These are phyloP conservation scores for Lactifluus pinguis DNA, from an alignment of 768 basidiomycete genomes.

Conservation along the genomic window DNA sequence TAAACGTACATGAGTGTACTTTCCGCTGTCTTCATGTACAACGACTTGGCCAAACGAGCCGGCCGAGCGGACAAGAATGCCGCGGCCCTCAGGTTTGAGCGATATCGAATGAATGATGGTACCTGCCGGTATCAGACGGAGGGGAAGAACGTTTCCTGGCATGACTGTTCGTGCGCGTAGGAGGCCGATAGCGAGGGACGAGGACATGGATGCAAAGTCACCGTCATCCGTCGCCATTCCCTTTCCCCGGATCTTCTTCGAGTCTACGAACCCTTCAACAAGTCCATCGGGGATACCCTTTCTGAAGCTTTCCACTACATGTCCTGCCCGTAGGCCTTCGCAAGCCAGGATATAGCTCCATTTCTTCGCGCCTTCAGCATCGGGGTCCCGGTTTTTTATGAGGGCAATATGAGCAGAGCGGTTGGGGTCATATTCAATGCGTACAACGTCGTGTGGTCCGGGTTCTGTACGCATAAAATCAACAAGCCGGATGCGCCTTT, in stretches of 20 bases:
- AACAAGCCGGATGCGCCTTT: constrained; percentile 71
- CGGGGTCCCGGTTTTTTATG: constrained; percentile 51
- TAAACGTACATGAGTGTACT: constrained; percentile 75
- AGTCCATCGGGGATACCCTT: constrained; percentile 72
- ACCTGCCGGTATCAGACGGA: constrained; percentile 85
- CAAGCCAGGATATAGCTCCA: constrained; percentile 94
- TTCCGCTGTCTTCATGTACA: constrained; percentile 58
- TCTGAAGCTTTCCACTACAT: constrained; percentile 79
- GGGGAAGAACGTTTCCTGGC: constrained; percentile 87
- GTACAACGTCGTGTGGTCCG: constrained; percentile 80
- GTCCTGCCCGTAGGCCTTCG: constrained; percentile 82
- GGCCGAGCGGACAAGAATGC: constrained; percentile 80
- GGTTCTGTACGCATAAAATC: constrained; percentile 77
- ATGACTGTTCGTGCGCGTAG: constrained; percentile 78
- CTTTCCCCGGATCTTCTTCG: constrained; percentile 22
- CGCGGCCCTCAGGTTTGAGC: constrained; percentile 66
- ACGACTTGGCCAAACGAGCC: constrained; percentile 81
- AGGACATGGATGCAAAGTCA: constrained; percentile 33
- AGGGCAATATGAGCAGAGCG: constrained; percentile 93
- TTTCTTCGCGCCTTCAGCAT: constrained; percentile 42
- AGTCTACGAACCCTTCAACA: constrained; percentile 38
- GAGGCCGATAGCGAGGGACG: constrained; percentile 71
- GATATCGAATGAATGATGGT: constrained; percentile 85
- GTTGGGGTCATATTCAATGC: constrained; percentile 96
- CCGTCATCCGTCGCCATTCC: constrained; percentile 19